Evolutionary conservation across 2,329 filamentous ascomycete genomes (phyloP).

Genomic region (Paecilomyces niveus): DNA sequence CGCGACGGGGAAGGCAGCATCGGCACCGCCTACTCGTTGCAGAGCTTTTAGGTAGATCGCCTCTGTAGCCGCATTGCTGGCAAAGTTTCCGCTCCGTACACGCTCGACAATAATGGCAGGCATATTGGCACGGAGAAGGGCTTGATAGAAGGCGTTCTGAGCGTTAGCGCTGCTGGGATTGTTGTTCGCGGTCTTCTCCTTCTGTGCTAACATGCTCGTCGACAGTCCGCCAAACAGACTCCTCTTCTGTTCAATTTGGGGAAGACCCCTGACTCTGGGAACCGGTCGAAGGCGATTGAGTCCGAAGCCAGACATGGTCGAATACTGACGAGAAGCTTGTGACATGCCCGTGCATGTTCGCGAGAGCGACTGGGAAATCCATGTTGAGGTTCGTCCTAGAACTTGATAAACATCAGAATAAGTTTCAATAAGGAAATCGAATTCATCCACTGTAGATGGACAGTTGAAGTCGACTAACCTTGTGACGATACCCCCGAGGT

Average conservation of each 20-base stretch:
- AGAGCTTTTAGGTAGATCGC: constrained; percentile 72
- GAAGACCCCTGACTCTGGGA: constrained; percentile 16
- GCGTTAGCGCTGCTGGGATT: constrained; percentile 80
- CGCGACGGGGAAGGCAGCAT: constrained; percentile 15
- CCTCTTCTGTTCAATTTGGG: constrained; percentile 27
- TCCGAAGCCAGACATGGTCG: constrained; percentile 22
- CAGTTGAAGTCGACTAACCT: constrained; percentile 1
- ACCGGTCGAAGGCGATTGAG: constrained; percentile 17
- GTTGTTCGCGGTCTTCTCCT: constrained; percentile 88
- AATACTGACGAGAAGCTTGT: constrained; percentile 22
- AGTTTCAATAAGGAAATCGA: not conserved
- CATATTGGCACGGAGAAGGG: constrained; percentile 85
- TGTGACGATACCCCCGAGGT: constrained; percentile 11
- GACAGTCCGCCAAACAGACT: constrained; percentile 34
- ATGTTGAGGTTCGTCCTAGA: constrained; percentile 6
- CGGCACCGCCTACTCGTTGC: constrained; percentile 47
- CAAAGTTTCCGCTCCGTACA: constrained; percentile 79
- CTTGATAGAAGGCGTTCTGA: constrained; percentile 90
- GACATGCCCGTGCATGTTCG: constrained; percentile 8
- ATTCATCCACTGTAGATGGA: not conserved
- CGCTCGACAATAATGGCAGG: constrained; percentile 86
- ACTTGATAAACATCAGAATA: not conserved
- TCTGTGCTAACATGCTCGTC: constrained; percentile 64
- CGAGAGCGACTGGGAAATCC: constrained; percentile 10
- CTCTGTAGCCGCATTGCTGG: constrained; percentile 70